phyloP scores from a whole-genome alignment of 2,329 filamentous ascomycete species.

The Aspergillus floridensis region DNA sequence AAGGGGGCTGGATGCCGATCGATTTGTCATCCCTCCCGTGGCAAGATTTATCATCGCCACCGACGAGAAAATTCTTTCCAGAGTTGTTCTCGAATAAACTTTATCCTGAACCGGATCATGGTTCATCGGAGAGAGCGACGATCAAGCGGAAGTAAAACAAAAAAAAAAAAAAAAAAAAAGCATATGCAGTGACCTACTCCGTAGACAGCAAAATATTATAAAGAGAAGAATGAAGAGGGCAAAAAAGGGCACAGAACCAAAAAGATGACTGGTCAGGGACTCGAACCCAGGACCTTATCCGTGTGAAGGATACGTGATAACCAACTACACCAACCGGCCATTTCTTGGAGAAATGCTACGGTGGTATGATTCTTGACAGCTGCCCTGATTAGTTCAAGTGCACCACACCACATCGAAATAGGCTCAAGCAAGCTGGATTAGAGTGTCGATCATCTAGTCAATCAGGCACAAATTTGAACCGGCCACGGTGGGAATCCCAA shows the following conservation, averaged over 20 bases:
- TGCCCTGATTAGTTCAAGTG: background rate
- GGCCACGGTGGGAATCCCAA: background rate
- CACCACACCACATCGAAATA: background rate
- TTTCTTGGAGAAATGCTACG: background rate
- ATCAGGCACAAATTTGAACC: background rate
- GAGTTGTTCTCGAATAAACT: background rate
- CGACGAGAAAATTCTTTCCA: background rate
- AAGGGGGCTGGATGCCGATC: background rate
- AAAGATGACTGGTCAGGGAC: constrained; percentile 1
- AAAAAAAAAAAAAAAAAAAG: too few species aligned
- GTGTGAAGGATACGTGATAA: constrained; percentile 32
- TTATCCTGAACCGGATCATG: background rate
- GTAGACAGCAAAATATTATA: too few species aligned
- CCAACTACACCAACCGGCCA: constrained; percentile 16
- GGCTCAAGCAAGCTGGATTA: background rate
- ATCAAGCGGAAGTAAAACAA: background rate
- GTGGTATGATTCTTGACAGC: background rate
- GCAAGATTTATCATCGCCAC: background rate
- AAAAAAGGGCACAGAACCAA: background rate
- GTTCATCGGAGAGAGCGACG: background rate
- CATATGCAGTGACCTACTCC: too few species aligned
- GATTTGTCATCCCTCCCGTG: background rate
- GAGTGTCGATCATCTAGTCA: background rate
- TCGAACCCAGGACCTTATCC: constrained; percentile 3
- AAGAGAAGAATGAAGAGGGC: background rate